Evolutionary conservation across 2,329 filamentous ascomycete species (phyloP), one percentile per base, ranked within the genome.

Genomic region (Xylaria sp.): DNA sequence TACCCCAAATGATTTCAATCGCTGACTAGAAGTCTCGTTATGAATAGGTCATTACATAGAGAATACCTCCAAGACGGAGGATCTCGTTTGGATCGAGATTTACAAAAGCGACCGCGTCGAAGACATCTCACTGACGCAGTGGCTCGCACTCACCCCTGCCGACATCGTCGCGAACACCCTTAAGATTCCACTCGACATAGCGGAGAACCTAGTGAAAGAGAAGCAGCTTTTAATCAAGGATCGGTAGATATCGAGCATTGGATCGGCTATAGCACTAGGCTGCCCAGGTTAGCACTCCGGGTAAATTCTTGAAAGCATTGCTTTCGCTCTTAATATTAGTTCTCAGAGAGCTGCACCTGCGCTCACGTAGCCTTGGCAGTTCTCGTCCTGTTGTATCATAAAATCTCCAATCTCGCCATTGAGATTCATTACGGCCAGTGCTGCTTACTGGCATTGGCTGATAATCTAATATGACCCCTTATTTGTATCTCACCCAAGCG

Each of bases 81-180:
- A 90, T 59, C 82, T 92, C 3, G 83, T 90, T 4, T 92, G 88
- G 87, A 86, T 92, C 37, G 90, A 92, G 77, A 86, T 92, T 20
- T 92, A 91, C 82, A 91, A 90, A 80, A 87, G 86, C 51, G 89
- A 92, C 70, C 84, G 86, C 1, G 89, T 92, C 1, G 88, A 86
- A 0, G 90, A 92, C 75, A 90, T 92, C 70, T 85, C 87, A 0
- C 78, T 92, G 52, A 89, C 87, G 0, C 90, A 92, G 77, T 93
- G 90, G 90, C 82, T 93, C 48, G 90, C 90, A 0, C 80, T 92
- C 60, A 92, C 90, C 0, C 90, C 90, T 0, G 81, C 86, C 0
- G 86, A 89, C 57, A 84, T 91, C 60, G 89, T 91, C 18, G 86
- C 88, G 0, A 84, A 87, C 77, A 84, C 85, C 1, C 81, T 91